phyloP scores from a whole-genome alignment of 2,329 filamentous ascomycete species.

The Cercospora sesami region DNA sequence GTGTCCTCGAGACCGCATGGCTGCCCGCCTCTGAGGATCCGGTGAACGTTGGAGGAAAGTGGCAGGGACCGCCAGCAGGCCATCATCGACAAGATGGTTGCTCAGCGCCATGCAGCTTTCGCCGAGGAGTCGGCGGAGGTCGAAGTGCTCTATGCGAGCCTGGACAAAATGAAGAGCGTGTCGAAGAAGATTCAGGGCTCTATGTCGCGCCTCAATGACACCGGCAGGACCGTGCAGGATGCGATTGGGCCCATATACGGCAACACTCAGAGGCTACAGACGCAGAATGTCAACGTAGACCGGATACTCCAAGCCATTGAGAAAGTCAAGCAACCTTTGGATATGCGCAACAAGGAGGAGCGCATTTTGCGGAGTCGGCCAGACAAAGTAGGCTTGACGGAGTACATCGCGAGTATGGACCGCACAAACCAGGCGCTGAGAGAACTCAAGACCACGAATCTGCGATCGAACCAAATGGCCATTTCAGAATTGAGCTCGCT shows the following conservation, averaged over 20 bases:
- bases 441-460: slow-evolving; percentile 85
- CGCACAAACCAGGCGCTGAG: slow-evolving; percentile 79
- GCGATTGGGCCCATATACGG: slow-evolving; percentile 90
- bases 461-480: slow-evolving; percentile 87
- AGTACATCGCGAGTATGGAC: slow-evolving; percentile 87
- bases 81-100: slow-evolving; percentile 50
- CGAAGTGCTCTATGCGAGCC: slow-evolving; percentile 65
- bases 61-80: not conserved
- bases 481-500: slow-evolving; percentile 76
- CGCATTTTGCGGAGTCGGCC: slow-evolving; percentile 79
- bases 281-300: slow-evolving; percentile 87
- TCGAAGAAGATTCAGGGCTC: slow-evolving; percentile 95
- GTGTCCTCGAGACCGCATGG: not conserved
- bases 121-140: slow-evolving; percentile 69
- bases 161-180: slow-evolving; percentile 89
- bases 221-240: slow-evolving; percentile 85
- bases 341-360: slow-evolving; percentile 89
- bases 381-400: slow-evolving; percentile 74
- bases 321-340: slow-evolving; percentile 81
- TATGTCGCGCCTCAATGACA: slow-evolving; percentile 77
- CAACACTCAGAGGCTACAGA: slow-evolving; percentile 85
- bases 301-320: slow-evolving; percentile 83
- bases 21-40: not conserved
- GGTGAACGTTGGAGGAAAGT: slow-evolving; percentile 1
- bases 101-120: slow-evolving; percentile 57